Percentiles rank a stretch among this genome's conserved stretches.
phyloP scores from a whole-genome alignment of 2,329 filamentous ascomycete species.

The Phyllosticta citribraziliensis region DNA sequence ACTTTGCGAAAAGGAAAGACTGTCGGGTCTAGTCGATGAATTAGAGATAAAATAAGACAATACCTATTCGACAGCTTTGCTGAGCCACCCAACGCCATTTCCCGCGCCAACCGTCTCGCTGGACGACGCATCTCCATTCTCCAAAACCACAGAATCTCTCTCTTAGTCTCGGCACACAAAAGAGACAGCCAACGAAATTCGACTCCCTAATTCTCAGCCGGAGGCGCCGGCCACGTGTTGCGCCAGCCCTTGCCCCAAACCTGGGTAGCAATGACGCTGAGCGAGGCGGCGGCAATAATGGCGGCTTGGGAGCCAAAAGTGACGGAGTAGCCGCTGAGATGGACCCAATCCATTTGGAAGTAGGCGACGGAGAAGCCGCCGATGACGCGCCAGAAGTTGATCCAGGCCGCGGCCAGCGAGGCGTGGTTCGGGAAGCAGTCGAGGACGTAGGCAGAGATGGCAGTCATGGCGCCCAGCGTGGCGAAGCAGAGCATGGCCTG shows the following conservation, averaged over 20 bases:
- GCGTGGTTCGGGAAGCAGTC: conserved; percentile 25
- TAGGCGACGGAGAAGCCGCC: conserved; percentile 26
- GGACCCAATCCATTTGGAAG: conserved; percentile 27
- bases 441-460: conserved; percentile 26
- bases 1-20: neutral
- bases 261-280: conserved; percentile 21
- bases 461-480: conserved; percentile 22
- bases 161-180: too few relatives aligned
- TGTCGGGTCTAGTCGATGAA: neutral
- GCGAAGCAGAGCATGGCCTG: conserved; percentile 24
- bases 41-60: neutral
- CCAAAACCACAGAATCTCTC: too few relatives aligned
- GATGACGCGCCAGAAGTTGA: conserved; percentile 25
- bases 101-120: neutral
- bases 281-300: conserved; percentile 21
- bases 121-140: too few relatives aligned
- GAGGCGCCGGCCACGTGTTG: conserved; percentile 12
- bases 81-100: neutral
- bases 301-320: conserved; percentile 27
- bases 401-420: conserved; percentile 22
- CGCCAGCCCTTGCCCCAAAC: conserved; percentile 20
- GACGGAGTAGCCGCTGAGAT: conserved; percentile 20
- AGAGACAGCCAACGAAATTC: too few relatives aligned
- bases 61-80: neutral
- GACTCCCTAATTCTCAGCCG: neutral